Conservation (phyloP, 2,329 filamentous ascomycete species). For the Aureobasidium leucospermi region DNA sequence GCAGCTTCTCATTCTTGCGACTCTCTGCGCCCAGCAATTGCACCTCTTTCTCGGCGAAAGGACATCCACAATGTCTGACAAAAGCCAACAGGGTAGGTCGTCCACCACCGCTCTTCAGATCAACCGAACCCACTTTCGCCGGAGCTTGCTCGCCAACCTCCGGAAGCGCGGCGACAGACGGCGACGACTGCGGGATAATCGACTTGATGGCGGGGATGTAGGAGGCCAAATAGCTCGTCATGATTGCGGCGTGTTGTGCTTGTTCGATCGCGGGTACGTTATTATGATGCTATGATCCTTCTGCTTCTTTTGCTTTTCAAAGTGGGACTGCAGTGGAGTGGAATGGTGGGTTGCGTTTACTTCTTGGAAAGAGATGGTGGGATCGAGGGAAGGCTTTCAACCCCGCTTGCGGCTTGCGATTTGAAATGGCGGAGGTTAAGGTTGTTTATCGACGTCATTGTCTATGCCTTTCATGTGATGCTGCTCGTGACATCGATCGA, state of each 20-base stretch:
- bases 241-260: not conserved
- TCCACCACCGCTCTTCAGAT: not conserved
- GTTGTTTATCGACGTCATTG: conserved; percentile 9
- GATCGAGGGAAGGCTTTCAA: not conserved
- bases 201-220: conserved; percentile 13
- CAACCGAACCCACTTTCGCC: not conserved
- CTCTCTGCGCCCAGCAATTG: conserved; percentile 47
- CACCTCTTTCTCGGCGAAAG: conserved; percentile 50
- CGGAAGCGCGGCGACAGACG: conserved; percentile 9
- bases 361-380: not conserved
- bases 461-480: not conserved
- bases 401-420: not conserved
- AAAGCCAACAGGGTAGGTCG: conserved; percentile 59
- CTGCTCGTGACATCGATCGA: not conserved
- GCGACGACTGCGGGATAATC: conserved; percentile 14
- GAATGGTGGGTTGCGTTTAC: not conserved
- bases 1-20: conserved; percentile 40
- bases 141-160: conserved; percentile 13
- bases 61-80: conserved; percentile 66
- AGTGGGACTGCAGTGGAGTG: not conserved
- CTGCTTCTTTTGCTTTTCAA: not conserved
- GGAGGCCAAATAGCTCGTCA: not conserved
- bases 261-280: not conserved
- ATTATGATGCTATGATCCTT: not conserved
- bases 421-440: not conserved